These are phyloP conservation scores for Penicillium tannophilum DNA, from an alignment of 495 filamentous ascomycete genomes.

Conservation along the genomic window DNA sequence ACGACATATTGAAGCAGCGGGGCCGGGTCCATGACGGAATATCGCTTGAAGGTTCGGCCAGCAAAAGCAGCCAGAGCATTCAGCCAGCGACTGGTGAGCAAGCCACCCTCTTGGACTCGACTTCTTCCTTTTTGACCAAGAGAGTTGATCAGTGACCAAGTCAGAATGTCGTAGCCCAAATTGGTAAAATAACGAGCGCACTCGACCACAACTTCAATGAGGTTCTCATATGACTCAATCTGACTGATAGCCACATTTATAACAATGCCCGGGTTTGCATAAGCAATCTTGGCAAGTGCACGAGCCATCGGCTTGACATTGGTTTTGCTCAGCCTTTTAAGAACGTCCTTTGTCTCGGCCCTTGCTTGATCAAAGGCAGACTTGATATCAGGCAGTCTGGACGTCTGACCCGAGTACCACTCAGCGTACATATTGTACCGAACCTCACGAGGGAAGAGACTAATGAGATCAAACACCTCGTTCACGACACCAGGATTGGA, in stretches of 20 bases:
- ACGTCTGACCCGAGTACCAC: conserved; percentile 80
- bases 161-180: conserved; percentile 88
- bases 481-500: conserved; percentile 80
- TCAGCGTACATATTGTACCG: conserved; percentile 92
- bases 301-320: conserved; percentile 85
- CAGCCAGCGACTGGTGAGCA: conserved; percentile 88
- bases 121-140: conserved; percentile 74
- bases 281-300: conserved; percentile 82
- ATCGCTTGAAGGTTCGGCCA: conserved; percentile 81
- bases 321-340: conserved; percentile 83
- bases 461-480: conserved; percentile 81
- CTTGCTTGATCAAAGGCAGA: conserved; percentile 74
- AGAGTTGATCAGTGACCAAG: conserved; percentile 81
- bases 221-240: conserved; percentile 88
- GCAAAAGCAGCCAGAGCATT: conserved; percentile 81
- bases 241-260: conserved; percentile 83
- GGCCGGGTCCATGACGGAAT: conserved; percentile 76
- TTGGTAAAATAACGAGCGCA: conserved; percentile 91
- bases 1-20: conserved; percentile 90
- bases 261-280: conserved; percentile 85
- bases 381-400: conserved; percentile 74
- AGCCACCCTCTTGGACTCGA: conserved; percentile 77
- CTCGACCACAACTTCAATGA: conserved; percentile 90
- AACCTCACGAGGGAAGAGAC: conserved; percentile 69
- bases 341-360: conserved; percentile 73